phyloP scores from a whole-genome alignment of 2,329 filamentous ascomycete genomes.

The Talaromyces albobiverticillius region DNA sequence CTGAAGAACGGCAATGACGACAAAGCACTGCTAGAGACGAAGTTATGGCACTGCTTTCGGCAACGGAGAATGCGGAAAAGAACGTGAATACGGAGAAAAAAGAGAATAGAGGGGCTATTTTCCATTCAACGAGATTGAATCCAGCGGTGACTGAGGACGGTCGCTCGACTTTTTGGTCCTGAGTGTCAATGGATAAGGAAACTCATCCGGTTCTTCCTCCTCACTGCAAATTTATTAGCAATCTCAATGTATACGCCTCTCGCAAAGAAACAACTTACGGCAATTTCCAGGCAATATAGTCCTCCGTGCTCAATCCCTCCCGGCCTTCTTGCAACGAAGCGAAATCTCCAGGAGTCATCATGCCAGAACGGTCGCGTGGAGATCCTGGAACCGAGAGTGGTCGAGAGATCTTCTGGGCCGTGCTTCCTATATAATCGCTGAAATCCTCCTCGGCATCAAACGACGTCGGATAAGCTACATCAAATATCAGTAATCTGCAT shows the following conservation, averaged over 20 bases:
- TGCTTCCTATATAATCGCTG: constrained; percentile 85
- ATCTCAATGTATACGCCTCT: constrained; percentile 5
- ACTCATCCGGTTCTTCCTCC: constrained; percentile 85
- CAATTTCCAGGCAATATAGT: constrained; percentile 97
- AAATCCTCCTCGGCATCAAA: constrained; percentile 76
- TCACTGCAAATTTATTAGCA: constrained; percentile 55
- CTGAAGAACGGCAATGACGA: not conserved
- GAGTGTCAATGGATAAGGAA: constrained; percentile 68
- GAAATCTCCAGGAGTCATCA: constrained; percentile 99
- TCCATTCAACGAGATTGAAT: constrained; percentile 33
- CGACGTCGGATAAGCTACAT: constrained; percentile 75
- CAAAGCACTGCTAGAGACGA: not conserved
- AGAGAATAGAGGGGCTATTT: not conserved
- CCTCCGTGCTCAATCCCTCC: constrained; percentile 90
- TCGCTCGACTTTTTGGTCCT: constrained; percentile 45
- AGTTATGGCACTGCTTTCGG: not conserved
- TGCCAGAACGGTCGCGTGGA: constrained; percentile 82
- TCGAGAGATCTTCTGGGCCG: constrained; percentile 91
- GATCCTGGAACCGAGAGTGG: constrained; percentile 93
- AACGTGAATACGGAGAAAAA: not conserved
- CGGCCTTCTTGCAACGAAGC: constrained; percentile 91
- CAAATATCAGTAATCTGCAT: not conserved
- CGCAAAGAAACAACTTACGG: constrained; percentile 64
- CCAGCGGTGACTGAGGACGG: constrained; percentile 35
- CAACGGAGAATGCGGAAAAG: not conserved